Evolutionary conservation across 306 rosid species (phyloP), one percentile per base, ranked within the genome.

Genomic region (Fagus crenata): DNA sequence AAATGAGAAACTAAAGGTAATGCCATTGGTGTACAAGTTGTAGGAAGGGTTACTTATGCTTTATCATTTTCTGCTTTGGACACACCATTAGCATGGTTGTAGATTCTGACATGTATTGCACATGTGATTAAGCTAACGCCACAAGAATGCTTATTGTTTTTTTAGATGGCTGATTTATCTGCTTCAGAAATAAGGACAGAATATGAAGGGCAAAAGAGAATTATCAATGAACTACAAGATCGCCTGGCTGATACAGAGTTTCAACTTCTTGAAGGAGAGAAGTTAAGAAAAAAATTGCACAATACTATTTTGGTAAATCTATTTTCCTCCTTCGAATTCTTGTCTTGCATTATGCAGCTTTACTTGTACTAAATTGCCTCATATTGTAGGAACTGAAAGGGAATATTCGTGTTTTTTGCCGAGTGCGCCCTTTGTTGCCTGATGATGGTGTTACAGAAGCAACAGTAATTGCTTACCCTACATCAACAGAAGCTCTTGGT

Each of bases 371-470:
- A 40, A 51, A 58, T 67, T 73, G 53, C 77, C 42, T 86, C 69
- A 59, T 15, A 7, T 72, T 28, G 36, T 63, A 96, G 99, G 99
- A 96, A 81, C 76, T 96, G 8, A 96, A 96, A 87, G 99, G 99
- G 60, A 96, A 96, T 76, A 96, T 96, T 72, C 89, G 99, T 6
- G 99, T 96, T 3, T 96, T 96, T 70, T 93, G 98, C 71, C 93
- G 98, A 35, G 97, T 96, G 49, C 92, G 99, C 15, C 98, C 99
- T 32, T 78, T 91, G 82, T 86, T 92, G 70, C 93, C 98, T 15
- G 97, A 96, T 31, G 99, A 96, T 69, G 83, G 88, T 75, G 74
- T 71, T n/a, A 65, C 91, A 1, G 90, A 92, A 43, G 55, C 77
- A 37, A 73, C 87, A 61, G 91, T 84, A 36, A 77, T 96, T 72